Base-by-base conservation (phyloP, 495 filamentous ascomycete genomes). In the Talaromyces wortmannii region DNA sequence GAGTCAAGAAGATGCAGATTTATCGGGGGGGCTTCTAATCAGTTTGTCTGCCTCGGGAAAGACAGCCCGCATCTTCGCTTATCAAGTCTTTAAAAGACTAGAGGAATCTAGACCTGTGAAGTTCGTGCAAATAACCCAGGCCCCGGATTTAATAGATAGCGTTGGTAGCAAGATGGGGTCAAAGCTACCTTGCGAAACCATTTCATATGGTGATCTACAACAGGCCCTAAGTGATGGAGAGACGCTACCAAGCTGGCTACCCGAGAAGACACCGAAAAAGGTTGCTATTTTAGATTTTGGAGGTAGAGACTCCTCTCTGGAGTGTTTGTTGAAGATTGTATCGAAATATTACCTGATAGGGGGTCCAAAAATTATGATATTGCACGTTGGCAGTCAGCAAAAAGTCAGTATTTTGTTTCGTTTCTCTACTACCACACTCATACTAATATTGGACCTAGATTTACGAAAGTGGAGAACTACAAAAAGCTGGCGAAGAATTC, bases 231-330 rank as follows among this genome's bases (percentile, higher is more conserved):
- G 50, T 16, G 54, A 53, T 2, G 53, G 55, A 6, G 42, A 59
- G 30, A 72, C 60, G 67, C 5, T 65, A 5, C 55, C 11, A 12
- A 33, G 31, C 11, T 54, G 48, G 6, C 13, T 40, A 13, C 36
- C 36, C 13, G 8, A 40, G 36, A 13, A 40, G 8, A 50, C 55
- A 32, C 62, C 64, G 6, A 48, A 45, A 3, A 78, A 76, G 57
- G 59, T 84, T 53, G 67, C 81, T 5, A 55, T 84, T 31, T 57
- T 73, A 49, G 78, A 85, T 57, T 83, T 80, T 59, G 82, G 80
- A 12, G 71, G 71, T 0, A 65, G 81, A 12, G 72, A 57, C 6
- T 62, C 63, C 51, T 70, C 67, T 0, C 59, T 66, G 1, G 55
- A 63, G n/a, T 52, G 64, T 10, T 73, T 80, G 63, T 63, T 65